Percentiles rank a stretch among this genome's conserved stretches.
These are phyloP conservation scores for Chytriomyces confervae DNA, from an alignment of 192 early-diverging fungal species.

Conservation along the genomic window DNA sequence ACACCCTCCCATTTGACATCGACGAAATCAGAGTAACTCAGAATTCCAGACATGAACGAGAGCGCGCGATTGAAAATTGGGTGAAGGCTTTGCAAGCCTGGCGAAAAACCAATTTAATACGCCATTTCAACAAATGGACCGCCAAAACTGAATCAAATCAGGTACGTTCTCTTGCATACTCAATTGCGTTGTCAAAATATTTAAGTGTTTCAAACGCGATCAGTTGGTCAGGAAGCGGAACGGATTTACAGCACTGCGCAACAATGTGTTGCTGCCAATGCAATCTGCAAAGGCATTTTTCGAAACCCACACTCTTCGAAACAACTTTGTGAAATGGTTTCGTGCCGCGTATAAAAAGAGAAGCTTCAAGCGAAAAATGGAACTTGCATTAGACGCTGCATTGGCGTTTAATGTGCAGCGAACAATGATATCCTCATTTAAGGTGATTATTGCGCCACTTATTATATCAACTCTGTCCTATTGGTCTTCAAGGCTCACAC, in stretches of 20 bases:
- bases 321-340: constrained; percentile 2
- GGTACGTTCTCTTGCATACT: background rate
- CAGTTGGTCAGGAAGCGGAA: background rate
- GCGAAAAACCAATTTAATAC: background rate
- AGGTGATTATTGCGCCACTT: background rate
- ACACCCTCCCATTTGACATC: too few species aligned
- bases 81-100: background rate
- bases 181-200: background rate
- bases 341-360: background rate
- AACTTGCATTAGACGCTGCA: background rate
- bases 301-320: background rate
- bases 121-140: background rate
- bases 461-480: background rate
- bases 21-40: background rate
- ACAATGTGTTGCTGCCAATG: background rate
- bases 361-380: background rate
- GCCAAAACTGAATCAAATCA: background rate
- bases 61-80: background rate
- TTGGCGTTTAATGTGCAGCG: background rate
- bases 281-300: background rate
- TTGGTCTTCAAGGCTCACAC: background rate
- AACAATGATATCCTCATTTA: background rate
- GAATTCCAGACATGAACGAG: background rate
- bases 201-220: background rate
- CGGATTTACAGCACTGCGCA: background rate